These are phyloP conservation scores for Calonectria multiphialidica DNA, from an alignment of 2,329 filamentous ascomycete genomes.

Conservation along the genomic window DNA sequence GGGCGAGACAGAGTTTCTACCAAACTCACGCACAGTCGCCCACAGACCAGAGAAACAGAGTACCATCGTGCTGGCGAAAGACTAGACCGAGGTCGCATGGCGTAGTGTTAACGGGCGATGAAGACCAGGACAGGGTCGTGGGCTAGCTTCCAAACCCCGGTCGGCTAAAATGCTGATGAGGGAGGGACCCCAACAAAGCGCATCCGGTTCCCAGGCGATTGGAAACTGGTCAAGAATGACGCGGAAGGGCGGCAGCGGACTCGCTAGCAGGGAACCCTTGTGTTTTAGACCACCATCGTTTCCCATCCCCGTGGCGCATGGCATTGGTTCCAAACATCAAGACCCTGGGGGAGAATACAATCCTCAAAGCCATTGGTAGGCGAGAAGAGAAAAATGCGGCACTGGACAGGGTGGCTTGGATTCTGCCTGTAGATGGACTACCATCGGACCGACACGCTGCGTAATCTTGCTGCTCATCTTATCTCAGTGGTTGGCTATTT, in stretches of 20 bases:
- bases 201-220: slow-evolving; percentile 40
- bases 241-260: slow-evolving; percentile 28
- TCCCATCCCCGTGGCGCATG: slow-evolving; percentile 31
- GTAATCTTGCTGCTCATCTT: slow-evolving; percentile 17
- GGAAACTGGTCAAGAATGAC: slow-evolving; percentile 38
- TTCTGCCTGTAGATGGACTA: neutral
- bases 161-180: slow-evolving; percentile 14
- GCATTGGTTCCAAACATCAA: slow-evolving; percentile 27
- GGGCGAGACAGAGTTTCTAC: slow-evolving; percentile 7
- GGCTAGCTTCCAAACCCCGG: slow-evolving; percentile 2
- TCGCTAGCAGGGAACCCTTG: slow-evolving; percentile 39
- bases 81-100: slow-evolving; percentile 24
- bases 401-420: neutral
- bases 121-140: slow-evolving; percentile 10
- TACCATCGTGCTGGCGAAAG: slow-evolving; percentile 6
- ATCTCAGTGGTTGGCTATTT: neutral
- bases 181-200: slow-evolving; percentile 27
- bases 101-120: slow-evolving; percentile 21
- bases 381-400: slow-evolving; percentile 18
- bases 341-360: slow-evolving; percentile 30
- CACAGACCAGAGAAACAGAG: neutral
- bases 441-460: slow-evolving; percentile 16
- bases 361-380: slow-evolving; percentile 19
- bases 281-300: slow-evolving; percentile 24
- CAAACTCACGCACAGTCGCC: neutral